These are phyloP conservation scores for Arxiozyma telluris DNA, from an alignment of 1,139 yeast genomes.

Conservation along the genomic window DNA sequence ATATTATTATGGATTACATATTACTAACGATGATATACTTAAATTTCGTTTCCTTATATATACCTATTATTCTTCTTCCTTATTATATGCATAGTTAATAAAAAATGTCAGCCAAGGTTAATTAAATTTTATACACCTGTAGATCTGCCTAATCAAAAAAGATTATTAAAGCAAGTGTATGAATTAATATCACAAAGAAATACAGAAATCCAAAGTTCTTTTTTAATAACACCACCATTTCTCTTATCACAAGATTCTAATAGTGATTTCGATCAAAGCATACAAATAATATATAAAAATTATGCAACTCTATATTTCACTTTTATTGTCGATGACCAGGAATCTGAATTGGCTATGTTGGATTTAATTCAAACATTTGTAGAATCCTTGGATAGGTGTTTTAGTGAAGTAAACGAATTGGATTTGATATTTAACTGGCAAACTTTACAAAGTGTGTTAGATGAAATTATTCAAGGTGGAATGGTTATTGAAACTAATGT, in stretches of 20 bases:
- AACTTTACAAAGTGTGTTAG: conserved; percentile 81
- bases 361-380: conserved; percentile 96
- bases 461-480: conserved; percentile 94
- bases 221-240: conserved; percentile 32
- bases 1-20: neutral
- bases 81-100: conserved; percentile 47
- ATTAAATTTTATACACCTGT: conserved; percentile 91
- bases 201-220: conserved; percentile 27
- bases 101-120: conserved; percentile 84
- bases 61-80: neutral
- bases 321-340: conserved; percentile 91
- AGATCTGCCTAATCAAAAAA: conserved; percentile 28
- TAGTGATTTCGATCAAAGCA: conserved; percentile 62
- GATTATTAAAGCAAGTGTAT: conserved; percentile 28
- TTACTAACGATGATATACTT: neutral
- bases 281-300: conserved; percentile 85
- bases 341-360: conserved; percentile 83
- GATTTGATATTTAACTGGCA: conserved; percentile 98
- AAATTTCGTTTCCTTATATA: too few relatives aligned
- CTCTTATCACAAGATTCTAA: conserved; percentile 66
- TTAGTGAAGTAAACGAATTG: conserved; percentile 87
- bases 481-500: conserved; percentile 97
- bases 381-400: conserved; percentile 86
- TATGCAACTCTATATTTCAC: conserved; percentile 94
- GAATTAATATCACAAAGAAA: conserved; percentile 27